Evolutionary conservation across 495 filamentous ascomycete species (phyloP).

Genomic region (Lichenothelia convexa): DNA sequence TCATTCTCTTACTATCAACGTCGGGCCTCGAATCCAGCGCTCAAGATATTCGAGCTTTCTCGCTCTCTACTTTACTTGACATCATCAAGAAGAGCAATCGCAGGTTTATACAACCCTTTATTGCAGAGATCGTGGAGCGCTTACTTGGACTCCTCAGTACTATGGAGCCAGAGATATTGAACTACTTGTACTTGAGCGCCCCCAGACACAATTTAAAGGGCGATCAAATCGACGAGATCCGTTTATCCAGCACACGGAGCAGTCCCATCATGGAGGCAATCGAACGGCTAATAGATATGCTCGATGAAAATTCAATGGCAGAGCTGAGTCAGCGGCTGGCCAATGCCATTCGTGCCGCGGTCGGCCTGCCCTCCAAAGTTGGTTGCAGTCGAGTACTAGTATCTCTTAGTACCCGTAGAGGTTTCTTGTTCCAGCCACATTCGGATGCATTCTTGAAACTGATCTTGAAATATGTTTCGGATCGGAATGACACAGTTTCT

Average conservation of each 20-base stretch:
- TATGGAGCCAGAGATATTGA: slow-evolving; percentile 68
- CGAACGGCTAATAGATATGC: slow-evolving; percentile 69
- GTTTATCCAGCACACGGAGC: slow-evolving; percentile 56
- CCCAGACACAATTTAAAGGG: slow-evolving; percentile 66
- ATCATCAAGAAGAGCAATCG: slow-evolving; percentile 71
- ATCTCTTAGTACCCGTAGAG: slow-evolving; percentile 65
- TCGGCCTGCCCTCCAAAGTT: slow-evolving; percentile 85
- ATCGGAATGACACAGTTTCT: slow-evolving; percentile 80
- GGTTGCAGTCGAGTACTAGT: slow-evolving; percentile 73
- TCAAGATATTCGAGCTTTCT: slow-evolving; percentile 55
- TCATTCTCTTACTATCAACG: slow-evolving; percentile 81
- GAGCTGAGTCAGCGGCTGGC: slow-evolving; percentile 53
- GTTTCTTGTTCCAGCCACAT: slow-evolving; percentile 54
- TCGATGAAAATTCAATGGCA: slow-evolving; percentile 58
- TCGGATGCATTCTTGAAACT: slow-evolving; percentile 59
- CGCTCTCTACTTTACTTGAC: slow-evolving; percentile 54
- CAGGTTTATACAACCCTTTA: slow-evolving; percentile 53
- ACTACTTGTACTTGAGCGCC: slow-evolving; percentile 81
- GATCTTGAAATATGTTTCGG: slow-evolving; percentile 60
- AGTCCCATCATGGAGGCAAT: slow-evolving; percentile 92
- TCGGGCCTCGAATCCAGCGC: slow-evolving; percentile 75
- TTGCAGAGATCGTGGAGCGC: slow-evolving; percentile 63
- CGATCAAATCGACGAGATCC: slow-evolving; percentile 73
- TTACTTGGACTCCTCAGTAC: slow-evolving; percentile 66
- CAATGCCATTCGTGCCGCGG: slow-evolving; percentile 59